These are phyloP conservation scores for Clitopilus passeckerianus DNA, from an alignment of 768 basidiomycete genomes.

Conservation along the genomic window DNA sequence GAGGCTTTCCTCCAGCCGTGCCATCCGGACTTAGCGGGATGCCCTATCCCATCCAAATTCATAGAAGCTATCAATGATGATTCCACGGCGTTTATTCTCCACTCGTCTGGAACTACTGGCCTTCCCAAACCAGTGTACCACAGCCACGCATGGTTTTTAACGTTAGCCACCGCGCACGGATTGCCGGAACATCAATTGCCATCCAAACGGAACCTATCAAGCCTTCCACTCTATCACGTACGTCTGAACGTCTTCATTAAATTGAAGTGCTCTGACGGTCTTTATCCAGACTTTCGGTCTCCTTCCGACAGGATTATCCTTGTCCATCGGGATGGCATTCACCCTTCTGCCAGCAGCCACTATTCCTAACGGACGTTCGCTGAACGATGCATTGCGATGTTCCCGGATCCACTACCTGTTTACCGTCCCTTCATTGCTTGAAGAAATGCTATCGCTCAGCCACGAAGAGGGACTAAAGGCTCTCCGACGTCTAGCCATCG, in stretches of 20 bases:
- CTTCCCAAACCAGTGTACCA: slow-evolving; percentile 41
- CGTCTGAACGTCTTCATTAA: slow-evolving; percentile 3
- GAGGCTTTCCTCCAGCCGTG: slow-evolving; percentile 21
- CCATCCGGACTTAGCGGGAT: slow-evolving; percentile 4
- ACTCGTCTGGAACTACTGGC: slow-evolving; percentile 48
- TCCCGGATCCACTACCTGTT: slow-evolving; percentile 26
- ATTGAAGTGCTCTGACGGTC: not conserved
- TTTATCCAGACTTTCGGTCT: slow-evolving; percentile 29
- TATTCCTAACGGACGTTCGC: slow-evolving; percentile 29
- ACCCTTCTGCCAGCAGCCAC: slow-evolving; percentile 26
- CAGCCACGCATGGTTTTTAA: slow-evolving; percentile 25
- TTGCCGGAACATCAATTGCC: slow-evolving; percentile 23
- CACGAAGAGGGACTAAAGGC: slow-evolving; percentile 21
- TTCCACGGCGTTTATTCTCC: slow-evolving; percentile 36
- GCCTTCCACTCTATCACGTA: slow-evolving; percentile 34
- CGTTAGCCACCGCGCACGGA: slow-evolving; percentile 29
- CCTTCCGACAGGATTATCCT: slow-evolving; percentile 26
- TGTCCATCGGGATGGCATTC: slow-evolving; percentile 33
- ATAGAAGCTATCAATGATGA: slow-evolving; percentile 18
- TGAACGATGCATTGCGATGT: slow-evolving; percentile 15
- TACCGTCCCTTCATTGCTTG: slow-evolving; percentile 34
- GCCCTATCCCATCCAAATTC: slow-evolving; percentile 20
- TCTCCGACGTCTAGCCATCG: slow-evolving; percentile 23
- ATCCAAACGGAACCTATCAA: slow-evolving; percentile 27
- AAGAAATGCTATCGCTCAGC: slow-evolving; percentile 24